Percentiles rank a stretch among this genome's conserved stretches.
phyloP scores from a whole-genome alignment of 768 basidiomycete genomes.

The Tricholoma saponaceum region DNA sequence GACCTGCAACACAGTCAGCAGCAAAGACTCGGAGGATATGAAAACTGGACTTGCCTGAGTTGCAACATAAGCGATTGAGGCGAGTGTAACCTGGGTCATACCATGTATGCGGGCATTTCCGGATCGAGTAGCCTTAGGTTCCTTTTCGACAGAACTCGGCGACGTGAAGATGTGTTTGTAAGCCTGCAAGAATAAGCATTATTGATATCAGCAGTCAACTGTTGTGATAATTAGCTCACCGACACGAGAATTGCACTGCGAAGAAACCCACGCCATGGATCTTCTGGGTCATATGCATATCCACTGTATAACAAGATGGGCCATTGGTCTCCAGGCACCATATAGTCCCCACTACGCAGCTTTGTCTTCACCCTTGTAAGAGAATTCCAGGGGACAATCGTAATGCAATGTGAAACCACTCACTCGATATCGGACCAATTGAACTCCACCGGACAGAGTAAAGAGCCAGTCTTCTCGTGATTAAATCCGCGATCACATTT shows the following conservation, averaged over 20 bases:
- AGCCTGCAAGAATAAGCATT: neutral
- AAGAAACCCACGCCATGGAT: slow-evolving; percentile 3
- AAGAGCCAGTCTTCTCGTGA: neutral
- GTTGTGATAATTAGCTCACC: neutral
- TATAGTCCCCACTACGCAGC: slow-evolving; percentile 7
- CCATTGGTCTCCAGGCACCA: slow-evolving; percentile 17
- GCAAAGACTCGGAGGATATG: neutral
- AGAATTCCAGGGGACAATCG: neutral
- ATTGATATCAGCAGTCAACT: neutral
- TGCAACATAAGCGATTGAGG: neutral
- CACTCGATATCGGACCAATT: slow-evolving; percentile 8
- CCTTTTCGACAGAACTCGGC: neutral
- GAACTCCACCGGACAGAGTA: slow-evolving; percentile 8
- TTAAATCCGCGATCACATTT: neutral
- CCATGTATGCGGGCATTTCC: slow-evolving; percentile 1
- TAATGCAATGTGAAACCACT: neutral
- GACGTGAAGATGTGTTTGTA: slow-evolving; percentile 8
- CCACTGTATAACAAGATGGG: slow-evolving; percentile 8
- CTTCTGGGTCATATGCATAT: neutral
- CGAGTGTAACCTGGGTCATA: neutral
- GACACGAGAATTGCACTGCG: neutral
- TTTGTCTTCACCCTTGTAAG: slow-evolving; percentile 2
- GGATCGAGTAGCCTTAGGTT: neutral
- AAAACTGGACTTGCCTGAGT: neutral
- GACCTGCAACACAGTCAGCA: neutral